Conservation (phyloP, 2,329 filamentous ascomycete species). For the Microcera coccophila region DNA sequence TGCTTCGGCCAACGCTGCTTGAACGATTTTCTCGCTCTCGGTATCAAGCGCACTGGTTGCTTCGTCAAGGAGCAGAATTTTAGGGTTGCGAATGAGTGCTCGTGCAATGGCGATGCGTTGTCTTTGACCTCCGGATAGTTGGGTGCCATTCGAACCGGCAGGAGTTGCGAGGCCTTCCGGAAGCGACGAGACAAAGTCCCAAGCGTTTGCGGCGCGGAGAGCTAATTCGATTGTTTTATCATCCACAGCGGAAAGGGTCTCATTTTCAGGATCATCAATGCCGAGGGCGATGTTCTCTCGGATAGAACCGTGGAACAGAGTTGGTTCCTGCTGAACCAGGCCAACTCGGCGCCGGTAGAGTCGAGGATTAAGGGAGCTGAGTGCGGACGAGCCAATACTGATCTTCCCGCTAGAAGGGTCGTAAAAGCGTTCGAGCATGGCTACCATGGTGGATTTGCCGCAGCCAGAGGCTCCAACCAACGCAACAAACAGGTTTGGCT, state of each 20-base stretch:
- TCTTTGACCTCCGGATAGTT: conserved; percentile 64
- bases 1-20: conserved; percentile 71
- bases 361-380: conserved; percentile 41
- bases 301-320: conserved; percentile 74
- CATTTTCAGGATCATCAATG: conserved; percentile 16
- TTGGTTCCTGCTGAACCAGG: conserved; percentile 57
- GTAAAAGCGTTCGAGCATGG: conserved; percentile 43
- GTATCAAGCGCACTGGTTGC: conserved; percentile 28
- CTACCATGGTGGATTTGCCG: conserved; percentile 57
- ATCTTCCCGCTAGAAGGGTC: conserved; percentile 41
- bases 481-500: conserved; percentile 43
- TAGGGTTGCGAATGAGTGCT: conserved; percentile 44
- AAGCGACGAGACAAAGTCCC: conserved; percentile 39
- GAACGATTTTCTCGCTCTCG: conserved; percentile 47
- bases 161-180: conserved; percentile 52
- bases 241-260: conserved; percentile 9
- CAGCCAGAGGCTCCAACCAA: conserved; percentile 49
- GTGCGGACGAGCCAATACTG: conserved; percentile 40
- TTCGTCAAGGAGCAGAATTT: conserved; percentile 24
- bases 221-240: conserved; percentile 40
- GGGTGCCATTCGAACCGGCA: conserved; percentile 61
- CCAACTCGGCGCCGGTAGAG: conserved; percentile 51
- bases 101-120: conserved; percentile 67
- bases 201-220: conserved; percentile 46
- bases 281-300: conserved; percentile 69